phyloP scores from a whole-genome alignment of 495 filamentous ascomycete genomes.

The Xylaria sp. region DNA sequence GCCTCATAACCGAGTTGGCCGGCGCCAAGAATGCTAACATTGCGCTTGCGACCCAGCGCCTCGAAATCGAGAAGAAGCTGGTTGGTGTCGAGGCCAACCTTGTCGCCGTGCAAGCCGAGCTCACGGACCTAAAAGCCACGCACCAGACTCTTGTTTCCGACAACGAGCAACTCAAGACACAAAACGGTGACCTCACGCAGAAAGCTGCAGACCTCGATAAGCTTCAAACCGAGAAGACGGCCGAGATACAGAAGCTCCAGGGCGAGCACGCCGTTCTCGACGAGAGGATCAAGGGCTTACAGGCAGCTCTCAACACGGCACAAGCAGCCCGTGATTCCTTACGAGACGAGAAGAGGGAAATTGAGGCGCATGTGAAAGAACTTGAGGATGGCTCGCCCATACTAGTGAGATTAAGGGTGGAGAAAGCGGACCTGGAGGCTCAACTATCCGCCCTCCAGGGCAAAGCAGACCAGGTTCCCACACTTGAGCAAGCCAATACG shows the following conservation, averaged over 20 bases:
- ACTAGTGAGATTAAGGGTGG: constrained; percentile 34
- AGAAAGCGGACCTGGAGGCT: constrained; percentile 43
- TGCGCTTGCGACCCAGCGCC: constrained; percentile 35
- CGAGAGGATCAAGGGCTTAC: constrained; percentile 33
- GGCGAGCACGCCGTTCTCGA: constrained; percentile 36
- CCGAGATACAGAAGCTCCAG: constrained; percentile 26
- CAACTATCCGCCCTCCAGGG: constrained; percentile 36
- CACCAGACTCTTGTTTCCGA: constrained; percentile 35
- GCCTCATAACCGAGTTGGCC: constrained; percentile 37
- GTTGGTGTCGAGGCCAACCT: constrained; percentile 35
- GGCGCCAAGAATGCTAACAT: constrained; percentile 45
- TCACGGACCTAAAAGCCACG: constrained; percentile 32
- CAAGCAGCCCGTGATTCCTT: constrained; percentile 31
- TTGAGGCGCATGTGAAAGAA: constrained; percentile 33
- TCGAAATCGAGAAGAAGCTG: constrained; percentile 34
- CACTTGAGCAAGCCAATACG: constrained; percentile 34
- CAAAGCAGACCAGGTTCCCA: constrained; percentile 36
- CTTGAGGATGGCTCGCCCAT: constrained; percentile 30
- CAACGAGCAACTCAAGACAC: constrained; percentile 34
- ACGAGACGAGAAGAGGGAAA: constrained; percentile 36
- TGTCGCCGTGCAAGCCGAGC: constrained; percentile 33
- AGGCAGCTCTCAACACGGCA: constrained; percentile 34
- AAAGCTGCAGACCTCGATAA: constrained; percentile 36
- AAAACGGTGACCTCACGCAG: constrained; percentile 34
- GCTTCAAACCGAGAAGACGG: constrained; percentile 36